These are phyloP conservation scores for Aspergillus tanneri DNA, from an alignment of 2,329 filamentous ascomycete species.

Conservation along the genomic window DNA sequence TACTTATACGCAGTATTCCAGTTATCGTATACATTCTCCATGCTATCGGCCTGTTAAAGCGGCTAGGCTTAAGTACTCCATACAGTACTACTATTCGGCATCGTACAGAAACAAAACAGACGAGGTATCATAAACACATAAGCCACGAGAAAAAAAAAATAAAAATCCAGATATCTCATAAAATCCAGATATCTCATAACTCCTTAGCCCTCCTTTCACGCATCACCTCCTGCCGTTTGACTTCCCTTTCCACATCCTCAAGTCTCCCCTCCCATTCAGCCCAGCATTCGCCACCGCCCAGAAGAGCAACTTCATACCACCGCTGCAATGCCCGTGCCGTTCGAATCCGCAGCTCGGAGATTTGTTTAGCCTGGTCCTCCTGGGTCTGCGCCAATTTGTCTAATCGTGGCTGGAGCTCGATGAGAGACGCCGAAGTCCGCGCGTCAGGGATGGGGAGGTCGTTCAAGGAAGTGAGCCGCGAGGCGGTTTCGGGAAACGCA, in stretches of 20 bases:
- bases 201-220: conserved; percentile 55
- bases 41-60: too few species aligned
- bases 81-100: too few species aligned
- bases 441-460: conserved; percentile 49
- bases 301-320: conserved; percentile 73
- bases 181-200: conserved; percentile 17
- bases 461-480: conserved; percentile 49
- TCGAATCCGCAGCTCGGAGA: conserved; percentile 44
- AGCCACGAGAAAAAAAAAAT: conserved; percentile 1
- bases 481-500: conserved; percentile 49
- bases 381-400: conserved; percentile 38
- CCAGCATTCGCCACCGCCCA: conserved; percentile 67
- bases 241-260: conserved; percentile 62
- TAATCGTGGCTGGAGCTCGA: conserved; percentile 45
- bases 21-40: too few species aligned
- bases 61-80: too few species aligned
- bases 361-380: conserved; percentile 38
- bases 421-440: conserved; percentile 41
- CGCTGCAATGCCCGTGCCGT: conserved; percentile 55
- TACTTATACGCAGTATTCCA: background rate
- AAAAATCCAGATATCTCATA: background rate
- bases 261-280: conserved; percentile 70
- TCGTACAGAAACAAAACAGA: conserved; percentile 4
- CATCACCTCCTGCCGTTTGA: conserved; percentile 63
- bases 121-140: conserved; percentile 13